A percentile compares a stretch with the other conserved stretches of the same genome.
phyloP scores from a whole-genome alignment of 2,329 filamentous ascomycete genomes.

The Acarospora socialis region DNA sequence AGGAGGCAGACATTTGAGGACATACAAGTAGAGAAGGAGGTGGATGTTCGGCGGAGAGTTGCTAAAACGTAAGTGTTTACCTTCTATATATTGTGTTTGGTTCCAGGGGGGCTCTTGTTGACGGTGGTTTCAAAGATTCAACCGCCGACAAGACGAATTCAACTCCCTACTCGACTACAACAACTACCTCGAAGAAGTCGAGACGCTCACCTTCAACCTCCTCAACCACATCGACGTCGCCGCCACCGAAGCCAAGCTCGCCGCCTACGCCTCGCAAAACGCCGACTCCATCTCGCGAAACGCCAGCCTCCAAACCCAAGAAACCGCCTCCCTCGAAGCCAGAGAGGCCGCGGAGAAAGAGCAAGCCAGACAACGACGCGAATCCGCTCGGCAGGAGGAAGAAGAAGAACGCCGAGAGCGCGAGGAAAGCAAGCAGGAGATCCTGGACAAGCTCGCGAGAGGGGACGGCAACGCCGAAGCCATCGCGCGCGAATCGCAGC shows the following conservation, averaged over 20 bases:
- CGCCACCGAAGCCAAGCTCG: slow-evolving; percentile 45
- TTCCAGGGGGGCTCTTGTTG: not conserved
- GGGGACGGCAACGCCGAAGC: slow-evolving; percentile 47
- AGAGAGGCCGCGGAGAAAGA: slow-evolving; percentile 48
- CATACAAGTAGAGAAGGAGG: slow-evolving; percentile 75
- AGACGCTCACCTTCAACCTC: slow-evolving; percentile 79
- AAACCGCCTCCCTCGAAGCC: slow-evolving; percentile 32
- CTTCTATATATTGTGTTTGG: slow-evolving; percentile 6
- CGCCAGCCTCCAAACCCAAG: slow-evolving; percentile 32
- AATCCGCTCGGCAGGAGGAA: slow-evolving; percentile 52
- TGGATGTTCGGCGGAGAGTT: slow-evolving; percentile 75
- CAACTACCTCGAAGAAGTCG: slow-evolving; percentile 86
- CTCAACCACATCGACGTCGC: slow-evolving; percentile 56
- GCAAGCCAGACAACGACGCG: slow-evolving; percentile 46
- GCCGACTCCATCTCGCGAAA: slow-evolving; percentile 41
- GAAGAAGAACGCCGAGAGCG: slow-evolving; percentile 53
- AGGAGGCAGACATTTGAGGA: slow-evolving; percentile 82
- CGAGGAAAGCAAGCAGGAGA: slow-evolving; percentile 49
- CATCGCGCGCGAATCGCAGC: slow-evolving; percentile 38
- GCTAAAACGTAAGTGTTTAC: slow-evolving; percentile 36
- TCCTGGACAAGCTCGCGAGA: slow-evolving; percentile 54
- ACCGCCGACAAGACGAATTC: slow-evolving; percentile 83
- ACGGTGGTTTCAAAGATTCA: slow-evolving; percentile 49
- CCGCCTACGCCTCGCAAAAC: slow-evolving; percentile 61
- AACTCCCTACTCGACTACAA: slow-evolving; percentile 73